These are phyloP conservation scores for Acacia pycnantha DNA, from an alignment of 331 rosid genomes.

Conservation along the genomic window DNA sequence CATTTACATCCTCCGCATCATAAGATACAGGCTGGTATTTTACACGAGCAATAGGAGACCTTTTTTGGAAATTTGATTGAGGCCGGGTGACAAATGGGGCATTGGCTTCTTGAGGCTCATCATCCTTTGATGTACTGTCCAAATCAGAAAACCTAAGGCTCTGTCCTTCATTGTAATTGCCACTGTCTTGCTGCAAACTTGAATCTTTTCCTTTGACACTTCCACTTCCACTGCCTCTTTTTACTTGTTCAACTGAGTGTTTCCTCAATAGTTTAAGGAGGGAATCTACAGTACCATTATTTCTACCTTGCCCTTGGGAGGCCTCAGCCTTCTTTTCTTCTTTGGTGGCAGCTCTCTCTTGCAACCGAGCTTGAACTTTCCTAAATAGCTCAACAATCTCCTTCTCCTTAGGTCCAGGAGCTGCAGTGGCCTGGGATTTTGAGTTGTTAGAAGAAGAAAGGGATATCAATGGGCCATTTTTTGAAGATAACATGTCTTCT, in stretches of 20 bases:
- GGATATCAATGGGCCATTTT: conserved; percentile 54
- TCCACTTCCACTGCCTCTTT: conserved; percentile 41
- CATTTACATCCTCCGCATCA: conserved; percentile 27
- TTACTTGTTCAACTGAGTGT: conserved; percentile 69
- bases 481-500: conserved; percentile 52
- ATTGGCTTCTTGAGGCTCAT: conserved; percentile 41
- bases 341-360: conserved; percentile 62
- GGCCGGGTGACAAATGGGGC: conserved; percentile 47
- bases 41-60: conserved; percentile 60
- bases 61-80: conserved; percentile 58
- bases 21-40: conserved; percentile 48
- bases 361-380: conserved; percentile 74
- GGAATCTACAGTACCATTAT: conserved; percentile 62
- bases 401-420: conserved; percentile 77
- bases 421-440: conserved; percentile 56
- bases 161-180: conserved; percentile 37
- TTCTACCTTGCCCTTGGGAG: conserved; percentile 46
- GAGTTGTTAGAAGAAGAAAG: conserved; percentile 38
- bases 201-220: conserved; percentile 33
- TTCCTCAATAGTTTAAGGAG: conserved; percentile 70
- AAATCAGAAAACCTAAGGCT: conserved; percentile 39
- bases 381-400: conserved; percentile 73
- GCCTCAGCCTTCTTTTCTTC: conserved; percentile 63
- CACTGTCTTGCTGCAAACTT: conserved; percentile 36
- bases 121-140: conserved; percentile 31